These are phyloP conservation scores for Kurtzmaniella quercitrusa DNA, from an alignment of 1,139 yeast genomes.

Conservation along the genomic window DNA sequence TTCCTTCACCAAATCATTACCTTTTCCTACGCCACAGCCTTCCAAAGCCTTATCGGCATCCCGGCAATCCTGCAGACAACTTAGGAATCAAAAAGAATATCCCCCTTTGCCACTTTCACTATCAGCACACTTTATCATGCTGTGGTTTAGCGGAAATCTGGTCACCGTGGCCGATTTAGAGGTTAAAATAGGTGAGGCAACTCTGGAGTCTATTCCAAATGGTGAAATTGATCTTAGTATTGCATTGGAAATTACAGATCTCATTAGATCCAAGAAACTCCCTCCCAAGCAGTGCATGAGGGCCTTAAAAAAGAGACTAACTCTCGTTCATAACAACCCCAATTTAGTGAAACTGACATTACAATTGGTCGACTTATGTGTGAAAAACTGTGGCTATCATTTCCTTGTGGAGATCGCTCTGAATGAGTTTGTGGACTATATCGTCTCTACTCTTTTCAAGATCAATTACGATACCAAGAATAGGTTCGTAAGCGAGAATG, in stretches of 20 bases:
- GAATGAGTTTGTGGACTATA: slow-evolving; percentile 80
- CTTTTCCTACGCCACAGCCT: too few relatives aligned
- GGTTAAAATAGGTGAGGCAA: slow-evolving; percentile 67
- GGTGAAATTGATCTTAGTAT: slow-evolving; percentile 83
- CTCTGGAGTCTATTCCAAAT: slow-evolving; percentile 85
- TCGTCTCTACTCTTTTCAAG: slow-evolving; percentile 43
- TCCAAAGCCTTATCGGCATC: too few relatives aligned
- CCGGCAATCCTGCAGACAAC: neutral
- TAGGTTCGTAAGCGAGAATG: slow-evolving; percentile 28
- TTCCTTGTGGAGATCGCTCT: slow-evolving; percentile 77
- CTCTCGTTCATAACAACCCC: slow-evolving; percentile 61
- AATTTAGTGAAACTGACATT: slow-evolving; percentile 73
- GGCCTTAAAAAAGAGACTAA: slow-evolving; percentile 68
- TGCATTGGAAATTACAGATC: slow-evolving; percentile 85
- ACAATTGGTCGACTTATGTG: slow-evolving; percentile 77
- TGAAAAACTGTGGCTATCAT: slow-evolving; percentile 90
- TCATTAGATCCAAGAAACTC: slow-evolving; percentile 80
- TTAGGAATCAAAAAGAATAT: neutral
- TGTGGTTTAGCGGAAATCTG: slow-evolving; percentile 57
- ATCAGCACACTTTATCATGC: slow-evolving; percentile 27
- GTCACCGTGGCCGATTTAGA: slow-evolving; percentile 50
- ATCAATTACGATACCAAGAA: slow-evolving; percentile 33
- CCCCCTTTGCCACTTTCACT: neutral
- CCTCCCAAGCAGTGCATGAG: slow-evolving; percentile 84
- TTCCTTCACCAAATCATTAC: too few relatives aligned